Percentiles rank a stretch among this genome's conserved stretches.
Evolutionary conservation across 208 protist species (phyloP).

Genomic region (Angomonas deanei): DNA sequence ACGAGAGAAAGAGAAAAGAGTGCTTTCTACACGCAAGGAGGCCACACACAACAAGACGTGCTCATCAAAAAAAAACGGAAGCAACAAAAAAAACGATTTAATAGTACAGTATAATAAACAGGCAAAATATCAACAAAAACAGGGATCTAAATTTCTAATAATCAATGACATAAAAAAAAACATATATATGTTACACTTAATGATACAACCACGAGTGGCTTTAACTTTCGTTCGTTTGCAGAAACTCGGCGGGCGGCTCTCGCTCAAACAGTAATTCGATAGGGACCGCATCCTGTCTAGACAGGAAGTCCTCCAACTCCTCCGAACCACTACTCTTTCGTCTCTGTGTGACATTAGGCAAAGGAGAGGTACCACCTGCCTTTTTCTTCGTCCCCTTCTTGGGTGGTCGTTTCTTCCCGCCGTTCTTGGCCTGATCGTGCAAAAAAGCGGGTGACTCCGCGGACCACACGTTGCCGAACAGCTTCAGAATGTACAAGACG

Average conservation of each 20-base stretch:
- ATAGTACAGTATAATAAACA: neutral
- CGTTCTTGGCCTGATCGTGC: neutral
- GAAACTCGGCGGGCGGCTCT: neutral
- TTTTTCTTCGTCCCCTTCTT: neutral
- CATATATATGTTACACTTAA: neutral
- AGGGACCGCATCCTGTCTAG: neutral
- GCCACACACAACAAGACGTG: too few relatives aligned
- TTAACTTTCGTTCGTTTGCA: neutral
- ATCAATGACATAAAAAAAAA: neutral
- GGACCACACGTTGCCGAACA: neutral
- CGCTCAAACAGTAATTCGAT: neutral
- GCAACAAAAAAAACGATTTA: neutral
- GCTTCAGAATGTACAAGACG: neutral
- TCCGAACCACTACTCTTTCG: too few relatives aligned
- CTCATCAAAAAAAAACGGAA: too few relatives aligned
- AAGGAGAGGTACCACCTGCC: neutral
- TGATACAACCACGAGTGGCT: neutral
- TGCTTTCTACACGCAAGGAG: neutral
- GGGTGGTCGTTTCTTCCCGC: neutral
- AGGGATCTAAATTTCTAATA: neutral
- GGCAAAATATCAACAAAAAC: neutral
- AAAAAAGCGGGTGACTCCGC: neutral
- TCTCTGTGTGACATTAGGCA: too few relatives aligned
- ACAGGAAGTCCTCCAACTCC: neutral
- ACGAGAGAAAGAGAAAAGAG: constrained; percentile 1